Conservation (phyloP, 441 rosid genomes). For the Manihot esculenta region DNA sequence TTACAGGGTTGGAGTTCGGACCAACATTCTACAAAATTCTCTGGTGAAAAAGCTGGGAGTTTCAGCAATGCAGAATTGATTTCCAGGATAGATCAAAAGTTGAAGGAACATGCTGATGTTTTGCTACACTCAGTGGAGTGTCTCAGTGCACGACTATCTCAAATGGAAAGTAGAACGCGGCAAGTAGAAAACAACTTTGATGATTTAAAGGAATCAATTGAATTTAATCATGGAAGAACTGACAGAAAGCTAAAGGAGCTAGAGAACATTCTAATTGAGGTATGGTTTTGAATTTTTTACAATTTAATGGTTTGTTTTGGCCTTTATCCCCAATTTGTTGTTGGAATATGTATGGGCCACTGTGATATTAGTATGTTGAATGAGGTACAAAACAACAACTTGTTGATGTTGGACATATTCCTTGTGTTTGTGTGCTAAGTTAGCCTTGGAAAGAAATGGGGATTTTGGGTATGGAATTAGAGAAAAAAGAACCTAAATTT, state of each 20-base stretch:
- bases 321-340: not conserved
- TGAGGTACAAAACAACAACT: not conserved
- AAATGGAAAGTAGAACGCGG: constrained; percentile 45
- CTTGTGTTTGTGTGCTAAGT: not conserved
- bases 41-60: constrained; percentile 24
- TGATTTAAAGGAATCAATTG: constrained; percentile 39
- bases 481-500: not conserved
- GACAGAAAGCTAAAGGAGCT: constrained; percentile 48
- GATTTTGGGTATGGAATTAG: not conserved
- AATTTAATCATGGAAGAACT: constrained; percentile 41
- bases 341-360: not conserved
- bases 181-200: constrained; percentile 41
- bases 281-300: constrained; percentile 16
- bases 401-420: not conserved
- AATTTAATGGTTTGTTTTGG: not conserved
- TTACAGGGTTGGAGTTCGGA: constrained; percentile 33
- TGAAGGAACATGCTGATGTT: constrained; percentile 46
- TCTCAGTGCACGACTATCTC: constrained; percentile 45
- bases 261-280: constrained; percentile 47
- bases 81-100: constrained; percentile 38
- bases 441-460: not conserved
- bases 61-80: constrained; percentile 31
- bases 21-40: constrained; percentile 15
- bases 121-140: constrained; percentile 44
- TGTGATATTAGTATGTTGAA: not conserved